Evolutionary conservation across 2,329 filamentous ascomycete species (phyloP), one percentile per base, ranked within the genome.

Genomic region (Rhytidhysteron rufulum): DNA sequence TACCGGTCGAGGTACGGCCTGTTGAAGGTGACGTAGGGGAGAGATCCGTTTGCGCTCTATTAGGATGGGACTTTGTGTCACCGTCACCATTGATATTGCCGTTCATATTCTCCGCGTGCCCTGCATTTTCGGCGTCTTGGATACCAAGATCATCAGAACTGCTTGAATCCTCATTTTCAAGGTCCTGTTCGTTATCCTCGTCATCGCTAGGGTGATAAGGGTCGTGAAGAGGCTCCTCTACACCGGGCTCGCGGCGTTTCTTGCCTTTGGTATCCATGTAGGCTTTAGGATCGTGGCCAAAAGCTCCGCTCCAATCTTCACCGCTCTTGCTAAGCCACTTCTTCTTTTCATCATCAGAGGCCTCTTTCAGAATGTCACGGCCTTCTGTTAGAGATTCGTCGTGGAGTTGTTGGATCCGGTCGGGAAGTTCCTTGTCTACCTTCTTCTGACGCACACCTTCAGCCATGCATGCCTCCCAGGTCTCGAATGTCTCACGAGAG

Each of bases 401-500:
- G 60, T 97, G 91, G 9, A 95, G 72, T 53, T 84, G 76, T 62
- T 86, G 80, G 0, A 91, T 76, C 9, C 78, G 68, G 1, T 82
- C 79, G 0, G 89, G 87, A 0, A 95, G 72, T 55, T 94, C 85
- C 18, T 82, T 77, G 8, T 77, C 70, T 1, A 96, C 88, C 20
- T 80, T 77, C 40, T 82, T 78, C 11, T 74, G 68, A 2, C 93
- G 81, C 0, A 95, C 87, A 10, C 91, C 91, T 63, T 97, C 90
- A 0, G 88, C 82, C 30, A 85, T 80, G 62, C 91, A 96, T 1
- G 89, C 87, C 64, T 96, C 89, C 88, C 90, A 97, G 0, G 85
- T 86, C 68, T 97, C 91, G 49, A 88, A 95, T 0, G 90, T 96
- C 71, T 97, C 93, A 22, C 91, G 83, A 1, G 85, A 84, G 60